Conservation (phyloP, 116 monocot genomes). For the Dioscorea cayenensis region DNA sequence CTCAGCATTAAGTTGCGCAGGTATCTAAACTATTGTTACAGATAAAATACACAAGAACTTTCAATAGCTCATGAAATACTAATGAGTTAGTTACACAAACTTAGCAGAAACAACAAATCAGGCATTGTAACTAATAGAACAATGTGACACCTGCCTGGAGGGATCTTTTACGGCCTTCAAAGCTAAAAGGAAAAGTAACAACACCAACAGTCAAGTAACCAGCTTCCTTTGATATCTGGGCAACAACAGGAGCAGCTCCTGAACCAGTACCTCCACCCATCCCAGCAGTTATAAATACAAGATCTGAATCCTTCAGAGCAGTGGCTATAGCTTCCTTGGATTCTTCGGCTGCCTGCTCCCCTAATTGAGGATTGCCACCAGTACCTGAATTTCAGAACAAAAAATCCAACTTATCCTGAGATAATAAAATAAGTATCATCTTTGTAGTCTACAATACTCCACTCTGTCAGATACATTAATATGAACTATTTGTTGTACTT, state of each 20-base stretch:
- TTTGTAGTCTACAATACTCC: too few relatives aligned
- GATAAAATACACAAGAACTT: too few relatives aligned
- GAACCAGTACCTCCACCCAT: constrained; percentile 98
- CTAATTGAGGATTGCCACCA: constrained; percentile 87
- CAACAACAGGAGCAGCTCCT: constrained; percentile 97
- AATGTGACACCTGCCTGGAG: constrained; percentile 56
- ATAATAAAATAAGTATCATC: background rate
- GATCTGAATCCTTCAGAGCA: constrained; percentile 78
- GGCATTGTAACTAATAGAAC: background rate
- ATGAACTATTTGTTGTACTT: too few relatives aligned
- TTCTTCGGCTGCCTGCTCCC: constrained; percentile 96
- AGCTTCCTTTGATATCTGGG: constrained; percentile 89
- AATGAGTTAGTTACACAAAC: background rate
- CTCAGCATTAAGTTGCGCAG: too few relatives aligned
- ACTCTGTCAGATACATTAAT: too few relatives aligned
- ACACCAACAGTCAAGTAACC: constrained; percentile 97
- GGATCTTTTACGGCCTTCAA: constrained; percentile 96
- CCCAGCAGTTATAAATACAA: constrained; percentile 93
- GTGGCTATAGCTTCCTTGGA: constrained; percentile 70
- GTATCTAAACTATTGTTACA: too few relatives aligned
- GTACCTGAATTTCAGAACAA: constrained; percentile 51
- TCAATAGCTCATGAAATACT: too few relatives aligned
- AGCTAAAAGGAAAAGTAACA: constrained; percentile 96
- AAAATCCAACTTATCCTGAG: background rate
- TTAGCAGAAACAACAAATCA: background rate